These are phyloP conservation scores for Solanum etuberosum DNA, from an alignment of 257 asterid genomes.

Conservation along the genomic window DNA sequence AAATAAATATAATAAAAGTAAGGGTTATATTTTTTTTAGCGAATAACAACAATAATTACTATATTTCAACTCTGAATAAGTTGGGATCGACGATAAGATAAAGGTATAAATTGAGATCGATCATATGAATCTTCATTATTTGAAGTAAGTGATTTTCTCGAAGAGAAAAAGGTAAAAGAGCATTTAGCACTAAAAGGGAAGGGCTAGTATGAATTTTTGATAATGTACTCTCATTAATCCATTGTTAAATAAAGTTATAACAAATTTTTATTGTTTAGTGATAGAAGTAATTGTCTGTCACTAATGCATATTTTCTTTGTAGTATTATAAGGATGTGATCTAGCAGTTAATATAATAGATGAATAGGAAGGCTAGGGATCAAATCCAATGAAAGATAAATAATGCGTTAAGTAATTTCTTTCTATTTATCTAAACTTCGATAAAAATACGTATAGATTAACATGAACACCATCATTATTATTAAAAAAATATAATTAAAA, in stretches of 20 bases:
- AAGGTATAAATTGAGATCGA: no score
- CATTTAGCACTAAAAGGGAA: not conserved
- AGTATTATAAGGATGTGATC: not conserved
- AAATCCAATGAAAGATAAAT: not conserved
- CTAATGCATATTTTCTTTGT: not conserved
- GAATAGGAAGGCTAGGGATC: not conserved
- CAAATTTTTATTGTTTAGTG: not conserved
- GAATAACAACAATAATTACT: not conserved
- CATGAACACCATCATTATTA: fast-evolving
- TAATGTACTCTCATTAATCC: not conserved
- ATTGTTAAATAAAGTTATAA: not conserved
- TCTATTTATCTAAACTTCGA: not conserved
- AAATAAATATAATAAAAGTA: not conserved
- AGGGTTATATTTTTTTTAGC: no score
- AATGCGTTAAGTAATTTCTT: not conserved
- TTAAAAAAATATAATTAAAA: not conserved
- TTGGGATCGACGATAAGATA: no score
- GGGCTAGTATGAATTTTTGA: not conserved
- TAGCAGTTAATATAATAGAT: not conserved
- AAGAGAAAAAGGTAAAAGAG: no score
- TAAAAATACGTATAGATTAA: not conserved
- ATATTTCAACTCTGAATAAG: not conserved
- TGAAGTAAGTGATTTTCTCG: no score
- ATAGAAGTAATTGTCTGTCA: not conserved
- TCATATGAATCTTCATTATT: no score